Conservation (phyloP, 371 early-diverging fungal genomes). For the Conidiobolus incongruus region DNA sequence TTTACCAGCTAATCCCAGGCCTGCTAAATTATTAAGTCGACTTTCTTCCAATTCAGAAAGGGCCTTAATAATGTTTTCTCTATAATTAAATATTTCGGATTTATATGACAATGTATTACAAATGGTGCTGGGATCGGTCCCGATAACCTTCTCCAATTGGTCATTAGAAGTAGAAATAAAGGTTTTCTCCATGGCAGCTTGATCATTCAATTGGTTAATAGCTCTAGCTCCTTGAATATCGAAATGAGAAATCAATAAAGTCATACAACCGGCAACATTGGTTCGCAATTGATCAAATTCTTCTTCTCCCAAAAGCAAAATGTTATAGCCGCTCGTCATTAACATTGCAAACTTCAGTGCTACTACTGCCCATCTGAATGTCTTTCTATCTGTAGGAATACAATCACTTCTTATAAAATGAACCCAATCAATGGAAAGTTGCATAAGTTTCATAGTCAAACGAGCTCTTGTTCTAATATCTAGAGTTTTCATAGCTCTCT, state of each 20-base stretch:
- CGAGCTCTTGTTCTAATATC: conserved; percentile 24
- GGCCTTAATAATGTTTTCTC: too few relatives aligned
- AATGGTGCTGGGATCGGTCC: too few relatives aligned
- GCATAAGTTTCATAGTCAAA: conserved; percentile 30
- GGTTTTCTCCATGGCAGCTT: conserved; percentile 5
- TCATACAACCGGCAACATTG: conserved; percentile 55
- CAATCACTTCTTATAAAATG: conserved; percentile 43
- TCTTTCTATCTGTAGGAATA: conserved; percentile 48
- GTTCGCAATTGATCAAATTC: conserved; percentile 47
- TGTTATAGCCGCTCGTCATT: conserved; percentile 48
- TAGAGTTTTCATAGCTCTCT: conserved; percentile 36
- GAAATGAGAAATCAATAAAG: conserved; percentile 56
- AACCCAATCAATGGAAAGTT: conserved; percentile 67
- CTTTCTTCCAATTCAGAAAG: conserved; percentile 31
- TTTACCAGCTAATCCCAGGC: conserved; percentile 38
- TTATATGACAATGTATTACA: too few relatives aligned
- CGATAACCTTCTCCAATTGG: too few relatives aligned
- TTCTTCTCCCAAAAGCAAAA: conserved; percentile 32
- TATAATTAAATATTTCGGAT: too few relatives aligned
- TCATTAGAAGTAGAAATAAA: too few relatives aligned
- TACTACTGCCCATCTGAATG: conserved; percentile 71
- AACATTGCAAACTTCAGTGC: conserved; percentile 68
- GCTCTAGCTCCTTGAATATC: conserved; percentile 42
- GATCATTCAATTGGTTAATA: conserved; percentile 8
- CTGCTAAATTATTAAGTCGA: conserved; percentile 22